Percentiles rank a stretch among this genome's conserved stretches.
These are phyloP conservation scores for Penicillium lagena DNA, from an alignment of 495 filamentous ascomycete species.

Conservation along the genomic window DNA sequence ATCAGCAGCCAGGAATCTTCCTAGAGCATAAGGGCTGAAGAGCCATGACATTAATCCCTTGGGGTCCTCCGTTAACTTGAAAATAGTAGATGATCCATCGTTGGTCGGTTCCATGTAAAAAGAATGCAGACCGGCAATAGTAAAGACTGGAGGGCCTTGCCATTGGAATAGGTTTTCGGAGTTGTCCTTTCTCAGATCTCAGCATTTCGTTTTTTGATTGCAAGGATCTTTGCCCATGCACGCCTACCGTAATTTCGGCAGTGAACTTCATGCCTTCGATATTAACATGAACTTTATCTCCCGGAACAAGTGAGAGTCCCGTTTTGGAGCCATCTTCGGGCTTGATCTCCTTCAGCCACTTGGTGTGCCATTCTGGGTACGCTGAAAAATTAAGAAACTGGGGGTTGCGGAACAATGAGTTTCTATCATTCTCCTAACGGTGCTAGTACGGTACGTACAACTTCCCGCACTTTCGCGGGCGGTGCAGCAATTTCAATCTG, in stretches of 20 bases:
- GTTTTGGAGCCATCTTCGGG: conserved; percentile 11
- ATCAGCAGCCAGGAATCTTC: conserved; percentile 14
- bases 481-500: conserved; percentile 21
- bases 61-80: conserved; percentile 18
- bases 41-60: conserved; percentile 17
- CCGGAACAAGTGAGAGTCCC: conserved; percentile 3
- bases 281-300: conserved; percentile 17
- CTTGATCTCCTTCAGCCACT: conserved; percentile 17
- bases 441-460: conserved; percentile 8
- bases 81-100: conserved; percentile 19
- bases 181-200: conserved; percentile 11
- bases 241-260: conserved; percentile 17
- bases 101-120: conserved; percentile 19
- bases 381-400: conserved; percentile 21
- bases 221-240: too few species aligned
- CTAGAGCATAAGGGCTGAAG: conserved; percentile 14
- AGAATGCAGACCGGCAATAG: conserved; percentile 15
- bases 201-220: too few species aligned
- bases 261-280: conserved; percentile 22
- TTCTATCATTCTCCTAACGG: too few species aligned
- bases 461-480: conserved; percentile 22
- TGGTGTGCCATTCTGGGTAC: conserved; percentile 21
- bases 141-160: conserved; percentile 24
- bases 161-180: conserved; percentile 17
- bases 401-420: background rate